These are phyloP conservation scores for Botrytis elliptica DNA, from an alignment of 2,329 filamentous ascomycete genomes.

Conservation along the genomic window DNA sequence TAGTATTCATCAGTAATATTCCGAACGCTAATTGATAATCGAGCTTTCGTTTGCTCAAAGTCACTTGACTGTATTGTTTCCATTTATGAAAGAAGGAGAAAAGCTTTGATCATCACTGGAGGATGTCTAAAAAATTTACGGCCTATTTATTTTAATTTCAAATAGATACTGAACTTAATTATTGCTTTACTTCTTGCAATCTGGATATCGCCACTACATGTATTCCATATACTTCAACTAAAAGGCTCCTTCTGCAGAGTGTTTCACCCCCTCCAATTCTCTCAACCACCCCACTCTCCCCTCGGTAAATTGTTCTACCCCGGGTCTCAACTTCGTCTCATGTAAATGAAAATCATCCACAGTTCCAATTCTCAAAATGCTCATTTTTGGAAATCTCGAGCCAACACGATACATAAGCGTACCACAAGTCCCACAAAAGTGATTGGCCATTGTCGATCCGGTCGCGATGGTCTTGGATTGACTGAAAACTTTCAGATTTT, in stretches of 20 bases:
- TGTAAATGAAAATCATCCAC: constrained; percentile 60
- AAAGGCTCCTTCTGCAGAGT: constrained; percentile 29
- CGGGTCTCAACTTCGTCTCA: constrained; percentile 56
- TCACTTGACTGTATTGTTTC: background rate
- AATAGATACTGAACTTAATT: background rate
- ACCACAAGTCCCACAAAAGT: constrained; percentile 60
- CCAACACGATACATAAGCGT: constrained; percentile 58
- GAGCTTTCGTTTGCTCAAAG: background rate
- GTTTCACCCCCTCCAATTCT: constrained; percentile 41
- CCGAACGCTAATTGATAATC: background rate
- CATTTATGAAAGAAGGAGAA: too few relatives aligned
- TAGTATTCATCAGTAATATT: constrained; percentile 30
- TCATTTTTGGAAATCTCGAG: constrained; percentile 45
- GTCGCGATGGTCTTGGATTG: constrained; percentile 50
- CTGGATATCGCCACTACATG: too few relatives aligned
- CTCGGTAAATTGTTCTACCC: constrained; percentile 52
- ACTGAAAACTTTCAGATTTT: constrained; percentile 48
- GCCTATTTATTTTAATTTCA: background rate
- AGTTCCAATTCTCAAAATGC: constrained; percentile 56
- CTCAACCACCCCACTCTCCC: constrained; percentile 52
- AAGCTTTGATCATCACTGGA: background rate
- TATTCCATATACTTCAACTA: background rate
- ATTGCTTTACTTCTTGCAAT: background rate
- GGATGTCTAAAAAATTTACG: background rate
- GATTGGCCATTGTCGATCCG: constrained; percentile 56